phyloP scores from a whole-genome alignment of 352 stramenopile species.

The Pythium monospermum region DNA sequence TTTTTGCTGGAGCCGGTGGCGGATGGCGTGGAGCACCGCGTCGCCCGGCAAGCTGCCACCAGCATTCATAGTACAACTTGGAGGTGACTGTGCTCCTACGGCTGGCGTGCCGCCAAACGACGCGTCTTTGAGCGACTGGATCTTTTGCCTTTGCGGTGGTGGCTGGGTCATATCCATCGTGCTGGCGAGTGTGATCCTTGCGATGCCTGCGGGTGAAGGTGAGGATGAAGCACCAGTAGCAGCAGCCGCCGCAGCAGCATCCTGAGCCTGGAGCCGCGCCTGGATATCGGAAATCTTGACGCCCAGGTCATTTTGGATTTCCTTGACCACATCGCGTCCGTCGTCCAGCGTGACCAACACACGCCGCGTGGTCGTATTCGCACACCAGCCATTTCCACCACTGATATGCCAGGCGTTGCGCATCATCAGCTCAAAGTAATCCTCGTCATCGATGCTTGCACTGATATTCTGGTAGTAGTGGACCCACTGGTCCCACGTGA shows the following conservation, averaged over 20 bases:
- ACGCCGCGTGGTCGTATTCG: slow-evolving; percentile 54
- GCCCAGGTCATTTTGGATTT: slow-evolving; percentile 39
- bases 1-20: slow-evolving; percentile 39
- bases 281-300: slow-evolving; percentile 34
- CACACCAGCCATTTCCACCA: slow-evolving; percentile 40
- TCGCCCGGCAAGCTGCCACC: slow-evolving; percentile 24
- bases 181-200: slow-evolving; percentile 2
- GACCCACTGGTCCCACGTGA: slow-evolving; percentile 59
- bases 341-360: slow-evolving; percentile 62
- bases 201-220: no score
- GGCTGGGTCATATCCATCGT: slow-evolving; percentile 21
- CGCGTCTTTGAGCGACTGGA: slow-evolving; percentile 56
- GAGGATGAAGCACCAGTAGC: no score
- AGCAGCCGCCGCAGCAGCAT: neutral
- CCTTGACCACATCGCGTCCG: slow-evolving; percentile 37
- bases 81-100: neutral
- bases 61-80: neutral
- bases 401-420: slow-evolving; percentile 75
- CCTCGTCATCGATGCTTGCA: slow-evolving; percentile 84
- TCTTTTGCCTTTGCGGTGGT: slow-evolving; percentile 28
- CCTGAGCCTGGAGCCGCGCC: slow-evolving; percentile 30
- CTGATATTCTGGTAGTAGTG: slow-evolving; percentile 90
- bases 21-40: slow-evolving; percentile 35
- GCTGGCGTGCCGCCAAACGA: slow-evolving; percentile 23
- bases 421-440: slow-evolving; percentile 91